Percentiles rank a stretch among this genome's conserved stretches.
Conservation (phyloP, 139 green algal species). For the Micractinium sp. region DNA sequence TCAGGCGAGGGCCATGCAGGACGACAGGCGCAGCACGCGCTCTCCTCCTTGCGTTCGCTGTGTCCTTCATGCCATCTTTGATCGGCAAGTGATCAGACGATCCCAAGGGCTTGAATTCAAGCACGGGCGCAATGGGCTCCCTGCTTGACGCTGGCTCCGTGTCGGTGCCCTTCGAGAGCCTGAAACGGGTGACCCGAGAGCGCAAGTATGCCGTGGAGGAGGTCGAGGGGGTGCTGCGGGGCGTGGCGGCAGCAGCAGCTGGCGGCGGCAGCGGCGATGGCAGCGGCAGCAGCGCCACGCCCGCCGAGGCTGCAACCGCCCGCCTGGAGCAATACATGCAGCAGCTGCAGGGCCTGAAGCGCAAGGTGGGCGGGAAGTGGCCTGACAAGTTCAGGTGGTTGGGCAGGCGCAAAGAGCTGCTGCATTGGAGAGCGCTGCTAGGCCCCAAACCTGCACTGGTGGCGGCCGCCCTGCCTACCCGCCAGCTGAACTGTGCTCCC, state of each 20-base stretch:
- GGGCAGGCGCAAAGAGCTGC: too few relatives aligned
- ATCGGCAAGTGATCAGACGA: background rate
- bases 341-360: constrained; percentile 75
- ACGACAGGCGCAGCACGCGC: background rate
- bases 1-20: too few relatives aligned
- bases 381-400: background rate
- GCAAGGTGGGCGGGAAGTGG: constrained; percentile 57
- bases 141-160: background rate
- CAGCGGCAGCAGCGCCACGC: too few relatives aligned
- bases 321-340: constrained; percentile 54
- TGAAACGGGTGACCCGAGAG: constrained; percentile 81
- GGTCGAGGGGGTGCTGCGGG: background rate
- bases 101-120: too few relatives aligned
- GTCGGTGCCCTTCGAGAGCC: constrained; percentile 80
- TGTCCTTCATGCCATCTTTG: background rate
- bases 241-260: background rate
- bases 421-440: too few relatives aligned
- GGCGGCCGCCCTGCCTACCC: too few relatives aligned
- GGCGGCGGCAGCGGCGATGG: background rate
- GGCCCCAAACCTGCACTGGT: too few relatives aligned
- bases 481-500: too few relatives aligned
- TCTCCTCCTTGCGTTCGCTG: background rate
- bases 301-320: background rate
- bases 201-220: constrained; percentile 75
- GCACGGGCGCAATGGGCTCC: background rate